Conservation (phyloP, 495 filamentous ascomycete species). For the Penicillium silybi region DNA sequence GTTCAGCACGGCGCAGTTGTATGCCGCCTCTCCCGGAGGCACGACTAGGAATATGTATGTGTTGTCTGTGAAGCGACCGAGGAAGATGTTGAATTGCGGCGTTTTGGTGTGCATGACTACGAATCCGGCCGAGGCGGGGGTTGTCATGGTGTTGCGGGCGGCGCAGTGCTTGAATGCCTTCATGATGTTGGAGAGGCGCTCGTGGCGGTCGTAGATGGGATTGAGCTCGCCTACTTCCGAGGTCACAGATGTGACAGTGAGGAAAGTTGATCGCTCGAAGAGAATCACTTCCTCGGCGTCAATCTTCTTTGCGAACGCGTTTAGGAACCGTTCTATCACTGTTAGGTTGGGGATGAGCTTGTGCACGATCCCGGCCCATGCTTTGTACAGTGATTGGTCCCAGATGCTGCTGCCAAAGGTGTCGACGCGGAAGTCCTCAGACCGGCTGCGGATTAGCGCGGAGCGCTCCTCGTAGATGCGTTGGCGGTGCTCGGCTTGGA, state of each 20-base stretch:
- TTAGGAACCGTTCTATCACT: constrained; percentile 82
- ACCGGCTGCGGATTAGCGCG: constrained; percentile 66
- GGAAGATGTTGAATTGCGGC: constrained; percentile 81
- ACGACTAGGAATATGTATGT: constrained; percentile 91
- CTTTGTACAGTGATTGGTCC: constrained; percentile 97
- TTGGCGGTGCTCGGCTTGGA: constrained; percentile 71
- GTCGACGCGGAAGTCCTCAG: constrained; percentile 63
- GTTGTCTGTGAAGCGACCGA: constrained; percentile 89
- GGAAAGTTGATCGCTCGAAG: constrained; percentile 93
- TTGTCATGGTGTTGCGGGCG: constrained; percentile 51
- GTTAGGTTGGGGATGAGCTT: constrained; percentile 88
- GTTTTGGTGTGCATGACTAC: constrained; percentile 65
- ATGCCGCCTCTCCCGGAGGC: constrained; percentile 80
- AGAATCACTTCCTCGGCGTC: constrained; percentile 92
- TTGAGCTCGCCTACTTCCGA: constrained; percentile 69
- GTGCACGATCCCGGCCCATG: constrained; percentile 96
- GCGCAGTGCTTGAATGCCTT: constrained; percentile 93
- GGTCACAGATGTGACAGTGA: constrained; percentile 84
- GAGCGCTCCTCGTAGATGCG: constrained; percentile 78
- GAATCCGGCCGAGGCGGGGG: constrained; percentile 54
- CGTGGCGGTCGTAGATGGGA: constrained; percentile 86
- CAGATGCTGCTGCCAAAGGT: constrained; percentile 94
- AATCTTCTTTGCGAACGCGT: constrained; percentile 71
- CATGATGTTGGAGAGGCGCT: constrained; percentile 92
- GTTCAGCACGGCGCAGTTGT: constrained; percentile 85